Percentiles rank a stretch among this genome's conserved stretches.
phyloP scores from a whole-genome alignment of 257 asterid genomes.

The Eucommia ulmoides region DNA sequence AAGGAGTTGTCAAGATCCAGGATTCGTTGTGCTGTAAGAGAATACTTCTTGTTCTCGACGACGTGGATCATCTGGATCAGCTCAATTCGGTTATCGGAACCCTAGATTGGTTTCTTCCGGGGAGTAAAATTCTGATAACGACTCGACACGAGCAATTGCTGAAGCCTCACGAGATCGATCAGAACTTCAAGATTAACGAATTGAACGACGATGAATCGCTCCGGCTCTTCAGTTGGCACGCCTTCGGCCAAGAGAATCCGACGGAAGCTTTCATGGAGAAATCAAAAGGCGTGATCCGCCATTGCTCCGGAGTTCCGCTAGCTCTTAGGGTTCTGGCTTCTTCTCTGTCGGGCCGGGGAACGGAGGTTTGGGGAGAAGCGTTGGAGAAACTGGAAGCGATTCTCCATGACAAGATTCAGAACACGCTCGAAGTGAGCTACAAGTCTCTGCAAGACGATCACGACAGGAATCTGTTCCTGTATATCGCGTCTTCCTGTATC shows the following conservation, averaged over 20 bases:
- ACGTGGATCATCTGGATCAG: not conserved
- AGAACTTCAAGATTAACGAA: not conserved
- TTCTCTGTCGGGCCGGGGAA: conserved; percentile 6
- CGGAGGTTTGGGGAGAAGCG: conserved; percentile 8
- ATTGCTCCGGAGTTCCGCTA: conserved; percentile 11
- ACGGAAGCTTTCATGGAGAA: not conserved
- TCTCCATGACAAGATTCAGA: not conserved
- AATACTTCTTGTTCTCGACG: not conserved
- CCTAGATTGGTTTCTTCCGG: not conserved
- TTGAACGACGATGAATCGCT: conserved; percentile 4
- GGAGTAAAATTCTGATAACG: not conserved
- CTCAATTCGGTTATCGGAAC: not conserved
- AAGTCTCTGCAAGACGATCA: not conserved
- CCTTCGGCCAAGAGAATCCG: conserved; percentile 8
- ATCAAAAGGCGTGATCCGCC: conserved; percentile 1
- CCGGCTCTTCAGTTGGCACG: conserved; percentile 11
- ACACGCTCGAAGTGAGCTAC: not conserved
- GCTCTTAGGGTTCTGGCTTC: conserved; percentile 13
- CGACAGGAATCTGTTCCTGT: not conserved
- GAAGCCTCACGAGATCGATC: not conserved
- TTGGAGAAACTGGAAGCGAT: not conserved
- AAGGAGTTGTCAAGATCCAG: not conserved
- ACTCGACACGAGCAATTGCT: not conserved
- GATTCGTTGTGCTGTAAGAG: not conserved
- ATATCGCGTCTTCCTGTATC: not conserved